Percentiles rank a stretch among this genome's conserved stretches.
Conservation (phyloP, 2,329 filamentous ascomycete species). For the Didymella sp. region DNA sequence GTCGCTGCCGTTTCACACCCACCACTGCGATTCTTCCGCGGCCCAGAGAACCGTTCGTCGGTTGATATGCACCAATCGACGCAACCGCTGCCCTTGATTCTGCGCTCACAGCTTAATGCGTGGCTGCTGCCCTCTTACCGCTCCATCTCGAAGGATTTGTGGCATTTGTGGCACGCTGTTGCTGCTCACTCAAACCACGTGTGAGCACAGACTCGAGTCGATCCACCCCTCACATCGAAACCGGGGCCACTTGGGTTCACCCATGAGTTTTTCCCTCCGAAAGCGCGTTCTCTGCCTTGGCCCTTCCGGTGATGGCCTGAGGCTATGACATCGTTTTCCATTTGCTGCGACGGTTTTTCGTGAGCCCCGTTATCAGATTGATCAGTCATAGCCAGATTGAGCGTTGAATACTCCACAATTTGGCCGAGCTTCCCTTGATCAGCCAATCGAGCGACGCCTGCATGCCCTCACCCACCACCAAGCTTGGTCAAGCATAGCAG, state of each 20-base stretch:
- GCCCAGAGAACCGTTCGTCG: slow-evolving; percentile 4
- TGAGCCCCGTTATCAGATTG: slow-evolving; percentile 10
- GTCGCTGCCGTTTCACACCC: slow-evolving; percentile 34
- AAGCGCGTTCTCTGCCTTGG: slow-evolving; percentile 12
- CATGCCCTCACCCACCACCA: neutral
- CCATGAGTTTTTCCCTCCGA: slow-evolving; percentile 4
- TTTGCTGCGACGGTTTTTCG: slow-evolving; percentile 10
- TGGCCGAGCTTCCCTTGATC: slow-evolving; percentile 1
- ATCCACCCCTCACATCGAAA: slow-evolving; percentile 33
- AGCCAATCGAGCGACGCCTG: neutral
- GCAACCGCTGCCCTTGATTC: neutral
- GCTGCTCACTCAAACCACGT: neutral
- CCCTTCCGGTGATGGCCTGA: slow-evolving; percentile 6
- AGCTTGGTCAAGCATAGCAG: neutral
- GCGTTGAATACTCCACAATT: slow-evolving; percentile 2
- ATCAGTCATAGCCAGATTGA: slow-evolving; percentile 9
- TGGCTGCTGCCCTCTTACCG: neutral
- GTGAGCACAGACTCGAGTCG: slow-evolving; percentile 23
- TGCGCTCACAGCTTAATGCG: neutral
- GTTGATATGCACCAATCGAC: neutral
- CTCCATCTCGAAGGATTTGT: neutral
- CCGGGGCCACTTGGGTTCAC: slow-evolving; percentile 27
- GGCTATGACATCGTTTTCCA: slow-evolving; percentile 18
- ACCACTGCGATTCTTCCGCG: slow-evolving; percentile 8
- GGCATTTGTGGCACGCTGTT: neutral